Percentiles rank a stretch among this genome's conserved stretches.
phyloP scores from a whole-genome alignment of 2,329 filamentous ascomycete genomes.

The Diaporthe sp. region DNA sequence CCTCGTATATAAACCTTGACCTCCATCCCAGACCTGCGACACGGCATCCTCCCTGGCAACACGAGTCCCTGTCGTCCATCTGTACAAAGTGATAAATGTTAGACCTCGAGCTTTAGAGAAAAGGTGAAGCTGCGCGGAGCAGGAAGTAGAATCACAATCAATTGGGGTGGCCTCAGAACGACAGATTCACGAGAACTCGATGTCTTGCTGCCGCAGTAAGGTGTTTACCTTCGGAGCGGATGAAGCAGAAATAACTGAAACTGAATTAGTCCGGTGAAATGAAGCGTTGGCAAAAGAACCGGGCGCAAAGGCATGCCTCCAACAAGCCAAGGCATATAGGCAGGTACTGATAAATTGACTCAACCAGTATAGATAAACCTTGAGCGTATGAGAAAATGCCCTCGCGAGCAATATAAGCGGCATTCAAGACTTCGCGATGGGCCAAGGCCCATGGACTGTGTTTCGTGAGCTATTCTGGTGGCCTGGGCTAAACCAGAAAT shows the following conservation, averaged over 20 bases:
- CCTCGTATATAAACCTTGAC: too few relatives aligned
- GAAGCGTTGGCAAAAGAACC: neutral
- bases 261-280: neutral
- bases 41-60: too few relatives aligned
- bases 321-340: neutral
- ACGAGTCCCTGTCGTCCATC: too few relatives aligned
- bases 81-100: too few relatives aligned
- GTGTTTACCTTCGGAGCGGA: neutral
- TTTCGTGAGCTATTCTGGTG: neutral
- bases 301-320: neutral
- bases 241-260: neutral
- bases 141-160: neutral
- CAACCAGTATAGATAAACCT: neutral
- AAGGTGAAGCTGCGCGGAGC: accelerated
- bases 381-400: neutral
- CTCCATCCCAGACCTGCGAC: too few relatives aligned
- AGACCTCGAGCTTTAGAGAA: too few relatives aligned
- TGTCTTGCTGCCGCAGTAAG: neutral
- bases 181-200: neutral
- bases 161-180: too few relatives aligned
- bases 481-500: neutral
- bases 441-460: neutral
- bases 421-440: neutral
- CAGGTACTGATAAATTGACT: neutral
- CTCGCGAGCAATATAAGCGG: too few relatives aligned